Percentiles rank a stretch among this genome's conserved stretches.
Evolutionary conservation across 192 early-diverging fungal species (phyloP).

Genomic region (Podila verticillata): DNA sequence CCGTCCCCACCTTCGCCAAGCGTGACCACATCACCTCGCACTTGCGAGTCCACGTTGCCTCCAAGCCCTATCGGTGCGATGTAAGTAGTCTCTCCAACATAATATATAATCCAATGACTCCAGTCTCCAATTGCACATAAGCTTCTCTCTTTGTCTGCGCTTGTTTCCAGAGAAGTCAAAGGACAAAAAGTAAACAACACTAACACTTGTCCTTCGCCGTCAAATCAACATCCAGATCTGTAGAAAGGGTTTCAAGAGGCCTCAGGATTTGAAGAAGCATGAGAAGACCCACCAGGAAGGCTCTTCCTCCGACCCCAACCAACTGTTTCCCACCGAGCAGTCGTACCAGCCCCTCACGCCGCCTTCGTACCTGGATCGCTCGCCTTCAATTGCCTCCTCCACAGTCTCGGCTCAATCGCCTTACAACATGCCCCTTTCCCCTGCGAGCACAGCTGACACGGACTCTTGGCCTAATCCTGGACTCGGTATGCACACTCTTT

Average conservation of each 20-base stretch:
- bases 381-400: slow-evolving; percentile 41
- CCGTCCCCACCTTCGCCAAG: slow-evolving; percentile 76
- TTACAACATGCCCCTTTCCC: slow-evolving; percentile 37
- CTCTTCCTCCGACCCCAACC: background rate
- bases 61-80: slow-evolving; percentile 89
- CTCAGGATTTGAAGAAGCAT: slow-evolving; percentile 96
- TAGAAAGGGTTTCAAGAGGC: slow-evolving; percentile 89
- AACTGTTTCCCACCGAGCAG: slow-evolving; percentile 21
- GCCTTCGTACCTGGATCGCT: slow-evolving; percentile 39
- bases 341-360: slow-evolving; percentile 35
- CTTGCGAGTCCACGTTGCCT: slow-evolving; percentile 90
- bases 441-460: slow-evolving; percentile 39
- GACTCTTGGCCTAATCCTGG: slow-evolving; percentile 40
- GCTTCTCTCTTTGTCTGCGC: no score
- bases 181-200: background rate
- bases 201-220: slow-evolving; percentile 15
- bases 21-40: slow-evolving; percentile 97
- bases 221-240: slow-evolving; percentile 69
- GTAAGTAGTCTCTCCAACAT: slow-evolving; percentile 48
- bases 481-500: slow-evolving; percentile 21
- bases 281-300: slow-evolving; percentile 76
- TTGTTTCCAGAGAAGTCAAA: no score
- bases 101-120: background rate
- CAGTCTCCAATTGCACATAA: no score
- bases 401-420: slow-evolving; percentile 36